Evolutionary conservation across 371 early-diverging fungal species (phyloP), one percentile per base, ranked within the genome.

Genomic region (Batkoa obscura): DNA sequence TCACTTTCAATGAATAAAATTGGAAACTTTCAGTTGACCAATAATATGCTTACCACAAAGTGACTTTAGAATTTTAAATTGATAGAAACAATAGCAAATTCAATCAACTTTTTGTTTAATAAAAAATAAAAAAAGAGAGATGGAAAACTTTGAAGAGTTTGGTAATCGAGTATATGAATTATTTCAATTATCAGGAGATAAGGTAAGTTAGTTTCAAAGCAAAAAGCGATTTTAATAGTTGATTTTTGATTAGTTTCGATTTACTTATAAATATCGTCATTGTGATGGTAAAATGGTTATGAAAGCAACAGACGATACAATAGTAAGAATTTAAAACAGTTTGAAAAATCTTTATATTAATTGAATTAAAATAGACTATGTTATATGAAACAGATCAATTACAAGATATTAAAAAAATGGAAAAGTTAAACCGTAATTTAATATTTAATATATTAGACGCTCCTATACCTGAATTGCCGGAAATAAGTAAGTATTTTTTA

Each of bases 391-490:
- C 48, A 4, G 48, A 47, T n/a, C 48, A 47, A 47, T 32, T 47
- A 23, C 48, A 47, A 30, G 48, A 47, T n/a, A 15, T 47, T n/a
- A 47, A 47, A 47, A 47, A 47, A 30, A 47, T 47, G 48, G 48
- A 47, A 32, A 47, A 47, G 30, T 32, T 47, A 9, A 23, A 15
- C 9, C 48, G 48, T 6, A 47, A n/a, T 32, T 47, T 47, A 47
- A 47, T 47, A 32, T 47, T 47, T 47, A 4, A 23, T 12, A 47
- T 47, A 32, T 32, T 23, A n/a, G 48, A 47, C 30, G n/a, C 31
- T 9, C 48, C 48, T 15, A 47, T 47, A 15, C n/a, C 48, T 47
- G 48, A 47, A 32, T 32, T 9, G 9, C 48, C 30, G 6, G 48
- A 47, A 4, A 4, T n/a, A 15, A 32, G 48, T 47, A 47, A n/a